Conservation (phyloP, 176 grass and related monocot species). For the Coix lacrymajobi region DNA sequence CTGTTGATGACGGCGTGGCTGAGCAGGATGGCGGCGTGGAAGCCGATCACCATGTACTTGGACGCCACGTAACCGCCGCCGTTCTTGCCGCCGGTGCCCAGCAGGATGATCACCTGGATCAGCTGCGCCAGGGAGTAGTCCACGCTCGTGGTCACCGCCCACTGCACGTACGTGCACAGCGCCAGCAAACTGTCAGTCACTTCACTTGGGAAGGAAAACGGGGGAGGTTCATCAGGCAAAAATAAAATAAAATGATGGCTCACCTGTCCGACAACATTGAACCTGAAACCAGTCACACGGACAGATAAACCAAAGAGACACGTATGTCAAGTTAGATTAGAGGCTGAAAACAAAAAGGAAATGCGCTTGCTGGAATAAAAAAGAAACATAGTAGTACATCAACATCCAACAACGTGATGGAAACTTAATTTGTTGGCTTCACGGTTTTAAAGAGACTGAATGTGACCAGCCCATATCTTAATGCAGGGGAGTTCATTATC, state of each 20-base stretch:
- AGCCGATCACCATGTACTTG: conserved; percentile 81
- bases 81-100: conserved; percentile 71
- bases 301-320: not conserved
- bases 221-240: not conserved
- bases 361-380: not conserved
- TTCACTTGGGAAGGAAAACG: not conserved
- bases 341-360: not conserved
- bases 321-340: not conserved
- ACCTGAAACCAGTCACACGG: conserved; percentile 49
- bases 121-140: conserved; percentile 85
- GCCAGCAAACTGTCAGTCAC: not conserved
- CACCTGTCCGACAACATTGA: conserved; percentile 97
- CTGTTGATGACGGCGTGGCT: conserved; percentile 91
- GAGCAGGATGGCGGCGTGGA: conserved; percentile 73
- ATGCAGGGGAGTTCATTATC: too few species aligned
- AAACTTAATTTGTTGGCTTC: not conserved
- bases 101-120: conserved; percentile 92
- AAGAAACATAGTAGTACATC: not conserved
- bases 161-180: conserved; percentile 35
- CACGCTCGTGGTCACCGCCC: conserved; percentile 89
- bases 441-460: not conserved
- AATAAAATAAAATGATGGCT: not conserved
- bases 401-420: not conserved
- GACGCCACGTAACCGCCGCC: conserved; percentile 82
- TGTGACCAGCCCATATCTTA: too few species aligned